These are phyloP conservation scores for Trypethelium eluteriae DNA, from an alignment of 495 filamentous ascomycete species.

Conservation along the genomic window DNA sequence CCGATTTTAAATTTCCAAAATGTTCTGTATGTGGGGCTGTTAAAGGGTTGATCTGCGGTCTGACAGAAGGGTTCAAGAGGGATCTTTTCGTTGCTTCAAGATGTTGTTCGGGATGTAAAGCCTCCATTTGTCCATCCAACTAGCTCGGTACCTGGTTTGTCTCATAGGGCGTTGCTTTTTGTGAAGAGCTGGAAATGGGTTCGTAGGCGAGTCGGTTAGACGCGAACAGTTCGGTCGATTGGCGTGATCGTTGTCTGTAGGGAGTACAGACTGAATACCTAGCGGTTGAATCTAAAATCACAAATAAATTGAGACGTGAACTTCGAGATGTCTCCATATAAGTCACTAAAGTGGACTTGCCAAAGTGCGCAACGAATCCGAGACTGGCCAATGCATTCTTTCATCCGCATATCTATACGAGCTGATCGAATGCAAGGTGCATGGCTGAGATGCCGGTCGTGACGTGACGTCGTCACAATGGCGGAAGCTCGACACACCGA, in stretches of 20 bases:
- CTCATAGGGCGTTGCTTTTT: not conserved
- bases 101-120: not conserved
- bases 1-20: no score
- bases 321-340: not conserved
- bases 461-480: constrained; percentile 8
- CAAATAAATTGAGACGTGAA: not conserved
- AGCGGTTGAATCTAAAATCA: not conserved
- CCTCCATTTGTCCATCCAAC: not conserved
- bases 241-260: not conserved
- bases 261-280: not conserved
- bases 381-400: not conserved
- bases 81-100: not conserved
- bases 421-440: not conserved
- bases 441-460: constrained; percentile 11
- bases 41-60: no score
- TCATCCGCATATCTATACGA: not conserved
- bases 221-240: not conserved
- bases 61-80: no score
- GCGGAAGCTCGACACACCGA: not conserved
- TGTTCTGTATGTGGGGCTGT: no score
- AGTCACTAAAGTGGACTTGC: not conserved
- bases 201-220: not conserved
- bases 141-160: not conserved
- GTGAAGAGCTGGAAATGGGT: not conserved
- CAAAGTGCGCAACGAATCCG: not conserved